Conservation (phyloP, 345 rosid genomes). For the Cardamine occulta region DNA sequence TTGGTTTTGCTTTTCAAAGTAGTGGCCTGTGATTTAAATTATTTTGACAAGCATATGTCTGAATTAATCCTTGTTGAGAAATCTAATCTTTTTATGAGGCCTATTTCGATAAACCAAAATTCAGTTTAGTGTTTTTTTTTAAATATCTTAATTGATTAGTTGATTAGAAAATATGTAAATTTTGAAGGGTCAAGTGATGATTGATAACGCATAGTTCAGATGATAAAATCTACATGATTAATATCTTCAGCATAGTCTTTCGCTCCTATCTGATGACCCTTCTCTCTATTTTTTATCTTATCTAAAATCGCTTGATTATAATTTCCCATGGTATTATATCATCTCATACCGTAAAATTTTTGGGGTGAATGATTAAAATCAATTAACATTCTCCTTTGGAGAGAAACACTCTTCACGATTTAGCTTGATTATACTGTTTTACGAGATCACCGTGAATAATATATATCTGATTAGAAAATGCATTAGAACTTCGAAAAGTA, state of each 20-base stretch:
- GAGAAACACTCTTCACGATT: too few relatives aligned
- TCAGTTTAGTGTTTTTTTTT: background rate
- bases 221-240: slow-evolving; percentile 69
- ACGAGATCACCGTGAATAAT: too few relatives aligned
- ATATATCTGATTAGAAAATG: too few relatives aligned
- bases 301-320: background rate
- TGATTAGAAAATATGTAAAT: background rate
- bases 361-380: too few relatives aligned
- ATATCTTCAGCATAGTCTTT: slow-evolving; percentile 62
- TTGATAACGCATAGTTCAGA: slow-evolving; percentile 87
- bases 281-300: background rate
- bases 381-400: too few relatives aligned
- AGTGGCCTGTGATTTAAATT: slow-evolving; percentile 62
- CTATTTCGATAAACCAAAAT: background rate
- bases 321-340: too few relatives aligned
- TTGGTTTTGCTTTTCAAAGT: background rate
- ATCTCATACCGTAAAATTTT: too few relatives aligned
- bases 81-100: slow-evolving; percentile 97
- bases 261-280: slow-evolving; percentile 99
- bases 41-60: slow-evolving; percentile 91
- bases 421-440: too few relatives aligned
- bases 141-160: too few relatives aligned
- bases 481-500: too few relatives aligned
- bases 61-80: slow-evolving; percentile 64
- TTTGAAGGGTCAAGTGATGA: slow-evolving; percentile 67